Conservation (phyloP, 495 filamentous ascomycete genomes). For the Xanthoparmelia taractica region DNA sequence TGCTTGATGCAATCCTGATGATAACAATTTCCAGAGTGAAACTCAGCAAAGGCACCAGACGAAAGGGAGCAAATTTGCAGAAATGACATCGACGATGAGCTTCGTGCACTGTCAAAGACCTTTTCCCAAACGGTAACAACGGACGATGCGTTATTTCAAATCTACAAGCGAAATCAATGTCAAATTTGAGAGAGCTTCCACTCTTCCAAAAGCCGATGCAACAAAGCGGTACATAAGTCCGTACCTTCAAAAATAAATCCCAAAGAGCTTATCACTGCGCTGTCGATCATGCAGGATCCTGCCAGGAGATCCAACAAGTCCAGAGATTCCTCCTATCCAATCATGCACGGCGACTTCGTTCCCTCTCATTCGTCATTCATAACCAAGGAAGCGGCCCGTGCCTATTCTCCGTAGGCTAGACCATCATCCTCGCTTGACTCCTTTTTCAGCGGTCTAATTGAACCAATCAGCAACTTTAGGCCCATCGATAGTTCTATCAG, state of each 20-base stretch:
- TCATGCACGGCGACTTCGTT: background rate
- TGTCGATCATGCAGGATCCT: background rate
- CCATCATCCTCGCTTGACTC: slow-evolving; percentile 14
- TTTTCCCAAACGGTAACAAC: background rate
- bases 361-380: background rate
- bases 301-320: background rate
- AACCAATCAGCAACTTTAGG: background rate
- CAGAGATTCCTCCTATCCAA: background rate
- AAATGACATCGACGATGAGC: background rate
- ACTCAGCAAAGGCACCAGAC: no score
- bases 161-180: background rate
- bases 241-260: background rate
- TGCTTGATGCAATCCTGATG: no score
- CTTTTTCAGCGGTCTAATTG: background rate
- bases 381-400: background rate
- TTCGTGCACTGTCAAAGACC: background rate
- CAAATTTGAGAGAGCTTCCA: background rate
- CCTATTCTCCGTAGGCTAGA: slow-evolving; percentile 18
- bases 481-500: background rate
- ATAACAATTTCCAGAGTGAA: no score
- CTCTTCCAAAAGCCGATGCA: background rate
- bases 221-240: background rate
- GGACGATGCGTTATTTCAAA: background rate
- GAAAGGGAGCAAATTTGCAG: no score
- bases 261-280: background rate